Evolutionary conservation across 2,329 filamentous ascomycete species (phyloP).

Genomic region (Colletotrichum scovillei): DNA sequence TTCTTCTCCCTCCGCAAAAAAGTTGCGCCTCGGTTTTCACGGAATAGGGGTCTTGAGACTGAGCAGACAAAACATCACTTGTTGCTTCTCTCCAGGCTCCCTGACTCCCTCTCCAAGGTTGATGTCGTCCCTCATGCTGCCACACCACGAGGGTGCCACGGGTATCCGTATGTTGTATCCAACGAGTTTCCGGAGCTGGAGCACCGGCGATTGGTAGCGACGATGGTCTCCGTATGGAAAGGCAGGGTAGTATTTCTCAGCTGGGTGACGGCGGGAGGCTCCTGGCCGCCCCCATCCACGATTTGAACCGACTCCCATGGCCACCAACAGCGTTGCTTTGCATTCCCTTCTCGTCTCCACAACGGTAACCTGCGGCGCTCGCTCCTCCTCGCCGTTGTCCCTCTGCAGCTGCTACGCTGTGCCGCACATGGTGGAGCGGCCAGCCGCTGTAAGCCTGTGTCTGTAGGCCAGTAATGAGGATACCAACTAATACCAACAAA

Average conservation of each 20-base stretch:
- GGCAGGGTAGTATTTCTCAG: conserved; percentile 26
- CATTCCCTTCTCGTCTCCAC: conserved; percentile 24
- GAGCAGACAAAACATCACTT: background rate
- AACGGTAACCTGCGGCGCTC: conserved; percentile 1
- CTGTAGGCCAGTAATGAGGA: background rate
- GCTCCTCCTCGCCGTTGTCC: conserved; percentile 2
- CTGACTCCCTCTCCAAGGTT: background rate
- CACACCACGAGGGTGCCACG: background rate
- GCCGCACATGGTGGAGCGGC: background rate
- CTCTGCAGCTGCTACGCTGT: background rate
- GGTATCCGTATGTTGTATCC: background rate
- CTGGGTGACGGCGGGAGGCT: conserved; percentile 32
- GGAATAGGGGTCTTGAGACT: conserved; percentile 18
- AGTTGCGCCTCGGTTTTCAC: background rate
- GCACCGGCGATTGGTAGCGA: conserved; percentile 27
- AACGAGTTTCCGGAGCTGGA: background rate
- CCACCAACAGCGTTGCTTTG: conserved; percentile 18
- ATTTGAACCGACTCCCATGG: conserved; percentile 6
- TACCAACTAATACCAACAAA: background rate
- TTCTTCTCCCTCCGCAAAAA: background rate
- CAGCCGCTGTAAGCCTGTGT: background rate
- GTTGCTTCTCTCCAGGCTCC: background rate
- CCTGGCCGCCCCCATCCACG: conserved; percentile 27
- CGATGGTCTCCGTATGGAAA: conserved; percentile 4
- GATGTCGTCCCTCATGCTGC: background rate